phyloP scores from a whole-genome alignment of 345 rosid species.

The Turritis glabra region DNA sequence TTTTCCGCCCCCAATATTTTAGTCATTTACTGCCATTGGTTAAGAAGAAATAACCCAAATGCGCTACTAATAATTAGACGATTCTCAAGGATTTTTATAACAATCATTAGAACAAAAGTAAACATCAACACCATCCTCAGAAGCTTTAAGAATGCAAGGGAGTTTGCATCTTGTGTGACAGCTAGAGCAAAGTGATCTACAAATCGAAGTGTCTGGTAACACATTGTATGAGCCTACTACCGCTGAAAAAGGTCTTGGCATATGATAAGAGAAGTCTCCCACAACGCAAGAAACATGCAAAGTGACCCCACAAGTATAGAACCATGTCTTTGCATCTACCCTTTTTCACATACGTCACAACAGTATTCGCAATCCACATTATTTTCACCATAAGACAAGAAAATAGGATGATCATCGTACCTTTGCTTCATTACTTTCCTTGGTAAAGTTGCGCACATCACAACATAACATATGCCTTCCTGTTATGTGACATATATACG shows the following conservation, averaged over 20 bases:
- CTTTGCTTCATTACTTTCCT: background rate
- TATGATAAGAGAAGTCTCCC: background rate
- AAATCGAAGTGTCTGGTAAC: background rate
- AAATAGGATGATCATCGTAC: background rate
- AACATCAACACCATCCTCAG: no score
- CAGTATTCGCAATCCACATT: background rate
- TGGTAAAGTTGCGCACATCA: background rate
- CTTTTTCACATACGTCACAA: background rate
- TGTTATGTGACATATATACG: no score
- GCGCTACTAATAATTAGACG: no score
- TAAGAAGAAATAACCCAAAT: no score
- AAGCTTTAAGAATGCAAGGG: background rate
- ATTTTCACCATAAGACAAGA: background rate
- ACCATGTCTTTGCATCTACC: background rate
- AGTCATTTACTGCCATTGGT: no score
- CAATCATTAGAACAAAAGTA: no score
- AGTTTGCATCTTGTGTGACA: background rate
- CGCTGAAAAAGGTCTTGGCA: background rate
- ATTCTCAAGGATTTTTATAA: no score
- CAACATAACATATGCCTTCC: no score
- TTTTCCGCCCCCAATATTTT: no score
- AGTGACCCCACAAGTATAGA: background rate
- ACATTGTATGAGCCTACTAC: background rate
- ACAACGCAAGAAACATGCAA: background rate
- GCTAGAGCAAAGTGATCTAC: background rate